These are phyloP conservation scores for Sporodiniella umbellata DNA, from an alignment of 371 early-diverging fungal genomes.

Conservation along the genomic window DNA sequence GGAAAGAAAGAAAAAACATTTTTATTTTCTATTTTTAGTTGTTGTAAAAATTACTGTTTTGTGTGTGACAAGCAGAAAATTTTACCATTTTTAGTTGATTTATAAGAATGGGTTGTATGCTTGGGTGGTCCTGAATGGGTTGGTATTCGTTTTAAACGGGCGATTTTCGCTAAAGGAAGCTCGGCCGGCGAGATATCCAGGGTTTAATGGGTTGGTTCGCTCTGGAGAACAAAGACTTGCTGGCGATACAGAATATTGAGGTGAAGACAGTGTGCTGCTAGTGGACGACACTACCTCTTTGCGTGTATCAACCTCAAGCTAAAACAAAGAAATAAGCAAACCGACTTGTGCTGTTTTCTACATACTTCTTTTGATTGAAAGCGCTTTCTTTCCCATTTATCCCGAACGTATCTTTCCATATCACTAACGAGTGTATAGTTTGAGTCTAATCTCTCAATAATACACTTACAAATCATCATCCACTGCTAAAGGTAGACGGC, in stretches of 20 bases:
- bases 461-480: conserved; percentile 57
- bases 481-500: conserved; percentile 60
- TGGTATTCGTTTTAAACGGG: neutral
- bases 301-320: neutral
- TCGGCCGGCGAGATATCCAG: neutral
- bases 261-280: conserved; percentile 5
- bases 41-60: neutral
- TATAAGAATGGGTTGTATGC: conserved; percentile 1
- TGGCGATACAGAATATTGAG: no score
- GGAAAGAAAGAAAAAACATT: neutral
- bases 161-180: neutral
- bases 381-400: conserved; percentile 82
- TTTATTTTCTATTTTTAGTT: neutral
- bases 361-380: neutral
- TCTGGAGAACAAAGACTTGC: no score
- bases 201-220: no score
- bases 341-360: neutral
- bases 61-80: neutral
- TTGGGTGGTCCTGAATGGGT: neutral
- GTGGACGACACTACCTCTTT: conserved; percentile 1
- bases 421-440: conserved; percentile 53
- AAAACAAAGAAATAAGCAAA: neutral
- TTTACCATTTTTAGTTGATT: neutral
- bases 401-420: conserved; percentile 87
- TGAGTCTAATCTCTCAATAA: no score